Evolutionary conservation across 495 filamentous ascomycete species (phyloP), one percentile per base, ranked within the genome.

Genomic region (Letharia columbiana): DNA sequence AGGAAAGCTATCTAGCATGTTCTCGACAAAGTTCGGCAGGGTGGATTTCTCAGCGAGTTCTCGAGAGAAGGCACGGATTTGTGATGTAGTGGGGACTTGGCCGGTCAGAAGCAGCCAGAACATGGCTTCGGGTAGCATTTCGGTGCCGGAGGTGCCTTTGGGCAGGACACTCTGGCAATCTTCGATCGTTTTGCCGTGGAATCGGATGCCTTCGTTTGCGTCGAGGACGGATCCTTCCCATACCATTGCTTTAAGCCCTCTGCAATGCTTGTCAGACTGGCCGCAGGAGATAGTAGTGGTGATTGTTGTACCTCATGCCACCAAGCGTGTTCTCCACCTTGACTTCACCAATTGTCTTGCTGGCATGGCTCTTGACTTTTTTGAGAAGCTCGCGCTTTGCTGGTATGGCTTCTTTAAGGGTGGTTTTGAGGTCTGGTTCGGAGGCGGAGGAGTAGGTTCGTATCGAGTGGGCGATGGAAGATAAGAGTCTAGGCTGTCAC

Each of bases 101-200:
- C 94, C 95, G 12, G 94, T 98, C 67, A 98, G 78, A 20, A 98
- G 87, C 37, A 98, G 88, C 94, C 94, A 98, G 84, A 98, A 98
- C 94, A 98, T 98, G 73, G 92, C 87, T 77, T 98, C 94, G 47
- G 94, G 94, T 4, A 98, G 87, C 95, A 98, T 98, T 80, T 98
- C 93, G n/a, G 91, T 94, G 66, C 94, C 94, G 4, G 89, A 85
- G 64, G 84, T 90, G 62, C 92, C 94, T 80, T 96, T 97, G 71
- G 94, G 94, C 11, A 98, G 85, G 74, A 95, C 86, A 65, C 85
- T 84, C 73, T 96, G 92, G 83, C 94, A 98, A 74, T 98, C 94
- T 80, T 94, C 95, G 82, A 98, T 98, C 60, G 91, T 97, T 71
- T 88, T 87, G 72, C 95, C 95, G 75, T 97, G 94, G 83, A 98